Evolutionary conservation across 2,329 filamentous ascomycete species (phyloP).

Genomic region (Xylariales sp.): DNA sequence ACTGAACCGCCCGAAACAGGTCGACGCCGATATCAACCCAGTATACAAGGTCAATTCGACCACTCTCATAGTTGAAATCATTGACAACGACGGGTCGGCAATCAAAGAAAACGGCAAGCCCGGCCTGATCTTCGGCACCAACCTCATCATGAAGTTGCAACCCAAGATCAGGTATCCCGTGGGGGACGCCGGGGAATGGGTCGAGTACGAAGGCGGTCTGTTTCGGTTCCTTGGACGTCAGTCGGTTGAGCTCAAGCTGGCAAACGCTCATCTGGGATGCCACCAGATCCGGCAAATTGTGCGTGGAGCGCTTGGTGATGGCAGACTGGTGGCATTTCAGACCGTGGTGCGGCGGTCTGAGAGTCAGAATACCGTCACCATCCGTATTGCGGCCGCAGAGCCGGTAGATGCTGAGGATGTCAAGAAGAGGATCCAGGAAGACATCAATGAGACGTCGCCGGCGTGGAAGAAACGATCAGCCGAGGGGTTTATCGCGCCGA

Average conservation of each 20-base stretch:
- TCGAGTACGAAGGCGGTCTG: neutral
- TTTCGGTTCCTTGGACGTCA: neutral
- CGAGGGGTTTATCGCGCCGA: too few relatives aligned
- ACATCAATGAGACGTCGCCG: too few relatives aligned
- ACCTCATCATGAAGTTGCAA: neutral
- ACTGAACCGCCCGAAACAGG: neutral
- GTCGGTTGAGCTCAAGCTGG: neutral
- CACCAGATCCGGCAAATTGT: neutral
- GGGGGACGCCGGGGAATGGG: neutral
- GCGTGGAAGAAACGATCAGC: too few relatives aligned
- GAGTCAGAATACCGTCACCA: neutral
- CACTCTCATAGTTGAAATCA: neutral
- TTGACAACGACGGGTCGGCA: neutral
- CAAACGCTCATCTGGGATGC: neutral
- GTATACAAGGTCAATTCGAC: neutral
- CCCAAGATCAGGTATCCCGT: neutral
- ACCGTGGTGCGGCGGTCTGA: neutral
- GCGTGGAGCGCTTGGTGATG: neutral
- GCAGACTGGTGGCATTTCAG: neutral
- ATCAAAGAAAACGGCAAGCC: neutral
- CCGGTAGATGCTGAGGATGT: too few relatives aligned
- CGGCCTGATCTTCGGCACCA: neutral
- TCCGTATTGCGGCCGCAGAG: neutral
- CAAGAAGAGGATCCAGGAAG: too few relatives aligned
- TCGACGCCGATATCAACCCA: neutral